Conservation (phyloP, 2,329 filamentous ascomycete genomes). For the Colletotrichum neosansevieriae region DNA sequence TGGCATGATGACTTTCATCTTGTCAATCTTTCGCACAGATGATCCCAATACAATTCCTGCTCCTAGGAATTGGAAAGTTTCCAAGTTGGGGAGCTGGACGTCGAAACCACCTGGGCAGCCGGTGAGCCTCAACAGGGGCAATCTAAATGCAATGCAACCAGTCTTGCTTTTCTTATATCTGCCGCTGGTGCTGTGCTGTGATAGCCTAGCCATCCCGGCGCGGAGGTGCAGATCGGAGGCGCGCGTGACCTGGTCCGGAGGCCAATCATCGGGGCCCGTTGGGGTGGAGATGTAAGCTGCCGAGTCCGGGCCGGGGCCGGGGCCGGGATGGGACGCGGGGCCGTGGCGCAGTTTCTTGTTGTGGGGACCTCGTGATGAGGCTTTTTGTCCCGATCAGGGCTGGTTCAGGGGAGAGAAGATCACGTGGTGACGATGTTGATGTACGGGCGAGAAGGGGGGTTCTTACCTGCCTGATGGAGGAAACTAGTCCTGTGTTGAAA, state of each 20-base stretch:
- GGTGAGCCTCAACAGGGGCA: background rate
- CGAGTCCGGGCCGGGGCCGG: constrained; percentile 15
- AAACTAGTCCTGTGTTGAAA: background rate
- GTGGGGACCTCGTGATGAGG: constrained; percentile 15
- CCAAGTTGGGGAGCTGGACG: background rate
- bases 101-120: background rate
- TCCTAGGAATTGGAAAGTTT: background rate
- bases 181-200: no score
- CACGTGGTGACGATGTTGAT: background rate
- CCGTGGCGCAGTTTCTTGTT: constrained; percentile 3
- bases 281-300: constrained; percentile 3
- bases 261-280: constrained; percentile 26
- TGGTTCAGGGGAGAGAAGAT: background rate
- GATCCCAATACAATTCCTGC: background rate
- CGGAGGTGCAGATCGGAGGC: constrained; percentile 3
- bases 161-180: no score
- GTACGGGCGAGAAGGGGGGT: background rate
- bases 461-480: constrained; percentile 6
- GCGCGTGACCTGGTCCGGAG: constrained; percentile 20
- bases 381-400: background rate
- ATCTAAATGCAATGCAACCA: no score
- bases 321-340: constrained; percentile 13
- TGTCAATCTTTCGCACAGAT: background rate
- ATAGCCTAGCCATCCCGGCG: background rate
- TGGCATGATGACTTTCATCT: background rate